Conservation (phyloP, 352 stramenopile species). For the Salisapilia sapeloensis region DNA sequence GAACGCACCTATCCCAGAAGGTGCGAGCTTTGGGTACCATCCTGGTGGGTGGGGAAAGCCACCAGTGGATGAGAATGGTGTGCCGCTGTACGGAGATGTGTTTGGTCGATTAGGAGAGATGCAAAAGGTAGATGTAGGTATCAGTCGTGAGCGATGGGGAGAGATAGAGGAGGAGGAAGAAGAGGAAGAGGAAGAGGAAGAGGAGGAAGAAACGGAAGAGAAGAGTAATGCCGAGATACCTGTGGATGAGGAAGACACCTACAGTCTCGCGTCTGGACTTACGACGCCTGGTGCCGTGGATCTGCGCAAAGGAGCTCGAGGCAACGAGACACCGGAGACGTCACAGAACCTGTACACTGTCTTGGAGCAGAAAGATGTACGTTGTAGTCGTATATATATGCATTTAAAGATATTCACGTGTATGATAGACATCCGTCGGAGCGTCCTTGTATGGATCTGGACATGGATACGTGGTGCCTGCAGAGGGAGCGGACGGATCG, state of each 20-base stretch:
- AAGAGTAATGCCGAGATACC: conserved; percentile 11
- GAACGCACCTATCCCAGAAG: conserved; percentile 91
- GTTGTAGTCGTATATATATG: conserved; percentile 2
- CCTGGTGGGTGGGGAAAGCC: conserved; percentile 95
- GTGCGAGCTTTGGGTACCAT: conserved; percentile 93
- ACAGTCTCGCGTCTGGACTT: conserved; percentile 49
- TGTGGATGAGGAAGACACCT: conserved; percentile 29
- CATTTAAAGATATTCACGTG: background rate
- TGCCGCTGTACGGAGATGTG: conserved; percentile 94
- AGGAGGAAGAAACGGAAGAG: conserved; percentile 6
- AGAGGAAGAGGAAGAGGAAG: conserved; percentile 23
- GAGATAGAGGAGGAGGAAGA: conserved; percentile 26
- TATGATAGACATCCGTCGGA: conserved; percentile 35
- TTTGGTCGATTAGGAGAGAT: conserved; percentile 80
- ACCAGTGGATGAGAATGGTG: conserved; percentile 90
- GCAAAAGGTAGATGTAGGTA: conserved; percentile 29
- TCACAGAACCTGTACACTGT: conserved; percentile 67
- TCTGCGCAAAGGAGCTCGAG: conserved; percentile 59
- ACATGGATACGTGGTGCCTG: conserved; percentile 54
- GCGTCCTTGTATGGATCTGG: conserved; percentile 59
- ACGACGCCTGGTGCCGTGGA: conserved; percentile 53
- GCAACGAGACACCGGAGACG: conserved; percentile 33
- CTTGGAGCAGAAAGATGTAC: conserved; percentile 53
- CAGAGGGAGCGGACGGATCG: conserved; percentile 8
- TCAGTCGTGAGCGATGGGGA: conserved; percentile 6